phyloP scores from a whole-genome alignment of 306 rosid genomes.

The Cucumis melo region DNA sequence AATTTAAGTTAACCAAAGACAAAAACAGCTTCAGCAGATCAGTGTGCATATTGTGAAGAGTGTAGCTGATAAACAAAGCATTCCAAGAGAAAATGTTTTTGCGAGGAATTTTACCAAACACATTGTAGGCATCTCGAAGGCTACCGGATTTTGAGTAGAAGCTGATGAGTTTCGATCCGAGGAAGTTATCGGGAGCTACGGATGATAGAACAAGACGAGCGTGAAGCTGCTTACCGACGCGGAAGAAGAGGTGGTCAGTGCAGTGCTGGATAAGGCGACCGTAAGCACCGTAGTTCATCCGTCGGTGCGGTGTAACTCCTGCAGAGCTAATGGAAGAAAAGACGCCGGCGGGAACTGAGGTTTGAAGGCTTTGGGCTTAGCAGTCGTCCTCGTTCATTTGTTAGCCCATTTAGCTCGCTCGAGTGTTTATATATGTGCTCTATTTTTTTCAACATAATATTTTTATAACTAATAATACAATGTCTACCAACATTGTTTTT shows the following conservation, averaged over 20 bases:
- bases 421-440: neutral
- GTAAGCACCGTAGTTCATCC: slow-evolving; percentile 39
- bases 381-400: slow-evolving; percentile 41
- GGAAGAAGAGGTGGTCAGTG: slow-evolving; percentile 34
- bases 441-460: too few species aligned
- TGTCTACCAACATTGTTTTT: too few species aligned
- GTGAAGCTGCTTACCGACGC: slow-evolving; percentile 66
- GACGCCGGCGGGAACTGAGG: slow-evolving; percentile 6
- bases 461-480: too few species aligned
- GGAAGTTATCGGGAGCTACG: slow-evolving; percentile 63
- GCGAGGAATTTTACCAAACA: slow-evolving; percentile 48
- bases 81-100: slow-evolving; percentile 63
- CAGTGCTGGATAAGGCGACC: slow-evolving; percentile 56
- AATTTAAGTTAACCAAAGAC: slow-evolving; percentile 17
- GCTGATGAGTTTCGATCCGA: slow-evolving; percentile 58
- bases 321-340: slow-evolving; percentile 20
- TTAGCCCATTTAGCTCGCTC: neutral
- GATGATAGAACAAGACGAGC: slow-evolving; percentile 56
- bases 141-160: slow-evolving; percentile 37
- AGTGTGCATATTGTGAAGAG: slow-evolving; percentile 30
- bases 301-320: slow-evolving; percentile 3
- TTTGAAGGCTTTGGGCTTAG: slow-evolving; percentile 23
- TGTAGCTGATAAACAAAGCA: slow-evolving; percentile 56
- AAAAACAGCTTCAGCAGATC: slow-evolving; percentile 39
- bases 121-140: slow-evolving; percentile 33